Percentiles rank a stretch among this genome's conserved stretches.
phyloP scores from a whole-genome alignment of 768 basidiomycete species.

The Termitomyces sp. region DNA sequence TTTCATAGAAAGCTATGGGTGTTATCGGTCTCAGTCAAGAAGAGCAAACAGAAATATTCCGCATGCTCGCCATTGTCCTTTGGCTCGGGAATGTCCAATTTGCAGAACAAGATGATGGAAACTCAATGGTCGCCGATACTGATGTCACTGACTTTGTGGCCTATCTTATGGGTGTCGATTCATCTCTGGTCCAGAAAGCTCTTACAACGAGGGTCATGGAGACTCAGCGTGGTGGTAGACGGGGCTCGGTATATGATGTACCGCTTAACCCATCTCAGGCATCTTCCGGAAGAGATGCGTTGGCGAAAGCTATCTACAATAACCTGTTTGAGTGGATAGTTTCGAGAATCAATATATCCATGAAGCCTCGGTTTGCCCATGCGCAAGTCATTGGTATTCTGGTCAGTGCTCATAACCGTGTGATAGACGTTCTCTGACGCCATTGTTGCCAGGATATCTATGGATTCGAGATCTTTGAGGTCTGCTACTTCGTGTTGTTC shows the following conservation, averaged over 20 bases:
- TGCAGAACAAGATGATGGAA: conserved; percentile 83
- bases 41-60: conserved; percentile 91
- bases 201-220: conserved; percentile 84
- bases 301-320: conserved; percentile 96
- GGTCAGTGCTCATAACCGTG: conserved; percentile 32
- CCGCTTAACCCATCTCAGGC: conserved; percentile 94
- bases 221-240: conserved; percentile 85
- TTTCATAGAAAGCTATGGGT: conserved; percentile 80
- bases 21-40: conserved; percentile 79
- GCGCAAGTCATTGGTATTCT: conserved; percentile 91
- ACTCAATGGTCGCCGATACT: conserved; percentile 73
- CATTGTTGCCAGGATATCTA: conserved; percentile 77
- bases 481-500: conserved; percentile 21
- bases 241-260: conserved; percentile 97
- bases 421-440: conserved; percentile 2
- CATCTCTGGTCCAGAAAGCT: conserved; percentile 76
- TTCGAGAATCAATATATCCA: conserved; percentile 89
- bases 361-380: conserved; percentile 76
- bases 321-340: conserved; percentile 99
- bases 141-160: conserved; percentile 93
- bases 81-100: conserved; percentile 98
- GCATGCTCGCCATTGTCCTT: conserved; percentile 85
- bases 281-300: conserved; percentile 79
- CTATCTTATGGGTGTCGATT: conserved; percentile 88
- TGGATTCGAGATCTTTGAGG: conserved; percentile 98